Evolutionary conservation across 257 asterid species (phyloP).

Genomic region (Solanum dulcamara): DNA sequence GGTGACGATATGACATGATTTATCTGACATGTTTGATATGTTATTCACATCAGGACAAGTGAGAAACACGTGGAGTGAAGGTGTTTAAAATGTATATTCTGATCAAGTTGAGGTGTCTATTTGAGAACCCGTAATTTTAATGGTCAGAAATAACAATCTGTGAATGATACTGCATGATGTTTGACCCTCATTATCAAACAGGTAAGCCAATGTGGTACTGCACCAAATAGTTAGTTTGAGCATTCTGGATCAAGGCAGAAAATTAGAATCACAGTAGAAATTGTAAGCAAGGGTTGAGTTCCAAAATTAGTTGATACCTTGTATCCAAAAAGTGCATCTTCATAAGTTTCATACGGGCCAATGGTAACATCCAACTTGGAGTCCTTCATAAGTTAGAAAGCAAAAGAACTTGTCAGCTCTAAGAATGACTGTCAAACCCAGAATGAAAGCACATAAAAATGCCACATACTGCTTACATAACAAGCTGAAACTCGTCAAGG

Average conservation of each 20-base stretch:
- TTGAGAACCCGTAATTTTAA: not conserved
- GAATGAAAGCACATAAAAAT: not conserved
- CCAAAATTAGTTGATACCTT: constrained; percentile 41
- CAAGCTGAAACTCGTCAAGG: not conserved
- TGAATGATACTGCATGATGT: not conserved
- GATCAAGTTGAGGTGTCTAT: not conserved
- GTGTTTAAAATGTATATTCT: not conserved
- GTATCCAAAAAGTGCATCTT: constrained; percentile 83
- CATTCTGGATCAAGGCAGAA: not conserved
- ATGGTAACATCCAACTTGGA: constrained; percentile 89
- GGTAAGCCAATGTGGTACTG: not conserved
- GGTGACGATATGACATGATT: not conserved
- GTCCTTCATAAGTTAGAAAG: constrained; percentile 37
- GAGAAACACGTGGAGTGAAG: not conserved
- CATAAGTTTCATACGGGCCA: constrained; percentile 98
- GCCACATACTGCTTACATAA: not conserved
- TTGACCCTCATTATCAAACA: not conserved
- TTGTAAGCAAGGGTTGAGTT: not conserved
- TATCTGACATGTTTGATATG: not conserved
- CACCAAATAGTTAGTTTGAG: not conserved
- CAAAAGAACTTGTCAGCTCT: not conserved
- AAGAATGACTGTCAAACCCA: not conserved
- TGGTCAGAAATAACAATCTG: not conserved
- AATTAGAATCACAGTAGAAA: not conserved
- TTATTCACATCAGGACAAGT: not conserved